Evolutionary conservation across 148 eudicot genomes (phyloP).

Genomic region (Agrostemma githago): DNA sequence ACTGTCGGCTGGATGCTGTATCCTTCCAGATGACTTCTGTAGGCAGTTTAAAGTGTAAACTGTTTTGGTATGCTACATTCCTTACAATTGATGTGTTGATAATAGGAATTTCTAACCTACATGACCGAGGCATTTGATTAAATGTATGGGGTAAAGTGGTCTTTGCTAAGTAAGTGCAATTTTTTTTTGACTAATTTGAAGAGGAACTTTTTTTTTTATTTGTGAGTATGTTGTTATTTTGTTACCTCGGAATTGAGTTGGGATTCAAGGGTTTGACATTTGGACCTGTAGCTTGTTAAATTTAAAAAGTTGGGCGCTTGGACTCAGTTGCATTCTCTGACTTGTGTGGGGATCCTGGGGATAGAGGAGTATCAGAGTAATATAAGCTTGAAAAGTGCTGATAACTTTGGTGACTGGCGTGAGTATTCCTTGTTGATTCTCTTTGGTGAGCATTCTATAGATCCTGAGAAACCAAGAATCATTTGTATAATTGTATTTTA

Average conservation of each 20-base stretch:
- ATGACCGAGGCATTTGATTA: background rate
- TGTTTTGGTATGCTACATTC: background rate
- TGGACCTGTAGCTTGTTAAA: background rate
- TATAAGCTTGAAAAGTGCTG: background rate
- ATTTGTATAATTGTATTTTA: background rate
- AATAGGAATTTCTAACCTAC: background rate
- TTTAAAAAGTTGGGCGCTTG: background rate
- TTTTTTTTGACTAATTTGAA: background rate
- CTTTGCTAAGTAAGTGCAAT: background rate
- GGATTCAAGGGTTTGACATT: background rate
- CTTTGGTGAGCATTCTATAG: background rate
- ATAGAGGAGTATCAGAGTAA: background rate
- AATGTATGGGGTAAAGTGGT: slow-evolving; percentile 4
- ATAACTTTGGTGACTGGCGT: background rate
- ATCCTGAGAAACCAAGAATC: background rate
- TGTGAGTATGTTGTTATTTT: slow-evolving; percentile 9
- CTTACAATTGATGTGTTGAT: background rate
- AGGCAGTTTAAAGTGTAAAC: slow-evolving; percentile 7
- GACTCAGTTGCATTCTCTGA: background rate
- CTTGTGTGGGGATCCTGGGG: background rate
- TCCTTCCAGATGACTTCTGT: slow-evolving; percentile 40
- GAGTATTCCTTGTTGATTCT: background rate
- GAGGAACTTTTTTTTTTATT: background rate
- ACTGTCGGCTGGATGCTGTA: slow-evolving; percentile 87
- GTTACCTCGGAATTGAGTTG: background rate